phyloP scores from a whole-genome alignment of 495 filamentous ascomycete species.

The Talaromyces liani region DNA sequence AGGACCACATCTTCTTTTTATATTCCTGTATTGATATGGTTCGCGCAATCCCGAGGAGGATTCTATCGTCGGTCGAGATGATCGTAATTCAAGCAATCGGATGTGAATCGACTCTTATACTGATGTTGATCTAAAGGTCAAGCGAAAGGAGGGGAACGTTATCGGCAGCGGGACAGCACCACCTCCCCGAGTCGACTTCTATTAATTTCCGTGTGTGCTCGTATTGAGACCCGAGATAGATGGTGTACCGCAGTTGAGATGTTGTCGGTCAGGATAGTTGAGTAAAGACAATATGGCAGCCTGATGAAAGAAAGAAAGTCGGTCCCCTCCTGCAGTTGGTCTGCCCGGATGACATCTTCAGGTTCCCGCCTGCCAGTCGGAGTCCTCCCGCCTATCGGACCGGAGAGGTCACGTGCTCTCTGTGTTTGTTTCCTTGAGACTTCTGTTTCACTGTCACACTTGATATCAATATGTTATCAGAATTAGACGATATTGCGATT shows the following conservation, averaged over 20 bases:
- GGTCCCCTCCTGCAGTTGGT: conserved; percentile 23
- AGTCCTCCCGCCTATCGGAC: conserved; percentile 25
- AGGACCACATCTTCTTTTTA: conserved; percentile 56
- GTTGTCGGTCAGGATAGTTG: not conserved
- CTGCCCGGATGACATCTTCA: conserved; percentile 33
- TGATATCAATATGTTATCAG: conserved; percentile 5
- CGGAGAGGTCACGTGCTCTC: conserved; percentile 28
- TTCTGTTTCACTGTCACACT: not conserved
- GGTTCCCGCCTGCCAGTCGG: conserved; percentile 2
- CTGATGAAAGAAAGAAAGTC: not conserved
- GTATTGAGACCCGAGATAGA: not conserved
- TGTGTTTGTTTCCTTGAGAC: not conserved
- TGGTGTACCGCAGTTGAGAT: not conserved
- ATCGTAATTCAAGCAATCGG: not conserved
- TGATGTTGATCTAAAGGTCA: not conserved
- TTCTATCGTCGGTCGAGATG: not conserved
- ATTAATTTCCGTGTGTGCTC: not conserved
- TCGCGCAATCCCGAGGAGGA: not conserved
- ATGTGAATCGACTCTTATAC: not conserved
- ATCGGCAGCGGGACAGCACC: not conserved
- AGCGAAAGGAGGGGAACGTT: conserved; percentile 12
- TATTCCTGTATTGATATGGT: not conserved
- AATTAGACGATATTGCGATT: not conserved
- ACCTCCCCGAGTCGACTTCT: not conserved
- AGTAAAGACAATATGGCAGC: conserved; percentile 4